Percentiles rank a stretch among this genome's conserved stretches.
Evolutionary conservation across 2,329 filamentous ascomycete genomes (phyloP).

Genomic region (Fusarium anthophilum): DNA sequence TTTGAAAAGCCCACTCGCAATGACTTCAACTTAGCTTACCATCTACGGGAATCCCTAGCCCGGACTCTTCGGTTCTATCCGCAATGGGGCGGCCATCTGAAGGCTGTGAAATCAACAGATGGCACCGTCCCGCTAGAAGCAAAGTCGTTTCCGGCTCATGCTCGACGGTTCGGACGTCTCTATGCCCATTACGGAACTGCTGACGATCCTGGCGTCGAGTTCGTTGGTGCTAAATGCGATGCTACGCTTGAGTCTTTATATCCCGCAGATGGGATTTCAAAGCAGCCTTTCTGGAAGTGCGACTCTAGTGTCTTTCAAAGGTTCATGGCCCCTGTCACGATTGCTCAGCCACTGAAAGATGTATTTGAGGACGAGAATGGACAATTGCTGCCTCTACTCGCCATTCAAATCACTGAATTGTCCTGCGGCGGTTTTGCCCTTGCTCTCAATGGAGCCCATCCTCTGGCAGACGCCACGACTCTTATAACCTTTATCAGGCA

Average conservation of each 20-base stretch:
- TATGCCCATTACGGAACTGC: constrained; percentile 31
- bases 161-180: constrained; percentile 33
- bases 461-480: constrained; percentile 36
- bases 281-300: constrained; percentile 22
- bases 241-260: constrained; percentile 15
- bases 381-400: constrained; percentile 4
- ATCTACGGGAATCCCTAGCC: constrained; percentile 16
- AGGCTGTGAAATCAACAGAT: constrained; percentile 11
- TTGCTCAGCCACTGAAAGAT: constrained; percentile 2
- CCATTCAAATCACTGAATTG: constrained; percentile 35
- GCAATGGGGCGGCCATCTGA: constrained; percentile 34
- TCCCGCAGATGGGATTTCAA: background rate
- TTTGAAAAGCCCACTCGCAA: constrained; percentile 12
- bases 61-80: constrained; percentile 30
- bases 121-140: constrained; percentile 11
- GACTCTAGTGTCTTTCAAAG: background rate
- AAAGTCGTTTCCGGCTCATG: constrained; percentile 25
- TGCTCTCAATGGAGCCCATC: constrained; percentile 32
- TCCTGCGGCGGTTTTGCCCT: constrained; percentile 36
- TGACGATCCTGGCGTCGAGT: constrained; percentile 35
- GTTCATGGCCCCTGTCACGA: constrained; percentile 1
- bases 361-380: background rate
- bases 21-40: background rate
- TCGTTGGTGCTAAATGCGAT: constrained; percentile 17
- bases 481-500: constrained; percentile 34